Evolutionary conservation across 352 stramenopile species (phyloP), one percentile per base, ranked within the genome.

Genomic region (Phytopythium helicoides): DNA sequence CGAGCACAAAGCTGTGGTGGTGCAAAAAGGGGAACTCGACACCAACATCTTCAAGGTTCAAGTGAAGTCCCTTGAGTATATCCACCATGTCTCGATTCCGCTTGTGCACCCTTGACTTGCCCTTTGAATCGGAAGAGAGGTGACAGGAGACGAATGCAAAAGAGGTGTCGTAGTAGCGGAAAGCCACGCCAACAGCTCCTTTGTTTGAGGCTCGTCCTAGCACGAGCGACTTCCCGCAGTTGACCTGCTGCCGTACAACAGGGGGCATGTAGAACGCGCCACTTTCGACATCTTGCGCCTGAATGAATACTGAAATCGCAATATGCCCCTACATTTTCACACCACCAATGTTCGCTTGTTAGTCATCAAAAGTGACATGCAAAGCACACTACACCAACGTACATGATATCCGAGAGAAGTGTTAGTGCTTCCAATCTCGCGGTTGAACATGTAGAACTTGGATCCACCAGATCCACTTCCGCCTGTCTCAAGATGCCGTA

Each of bases 121-220:
- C 81, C 77, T 86, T 95, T 25, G 81, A 76, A 52, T 97, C 88
- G 1, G 89, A 95, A 6, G 87, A 82, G 19, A 97, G 71, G 68
- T 97, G 89, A 48, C 83, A 94, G 28, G 79, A 86, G 22, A 95
- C 78, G 38, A 97, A 94, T 5, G 81, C 81, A 47, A 96, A 91
- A 3, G 81, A 92, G 8, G 78, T 87, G 60, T 96, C 86, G 54
- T 84, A 87, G 54, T 95, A 93, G 12, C 85, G 83, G 53, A 97
- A 92, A 0, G 77, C 76, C 33, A 97, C 81, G 19, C 87, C 86
- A 15, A 96, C 87, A n/a, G 82, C 85, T 40, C 89, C 89, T 66
- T 97, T 97, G 69, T 96, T 97, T 40, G 83, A 89, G 31, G 87
- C 86, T 16, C 82, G 81, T 0, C 82, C 71, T 44, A 94, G 68